Conservation (phyloP, 73 alveolate species). For the Paramecium biaurelia region DNA sequence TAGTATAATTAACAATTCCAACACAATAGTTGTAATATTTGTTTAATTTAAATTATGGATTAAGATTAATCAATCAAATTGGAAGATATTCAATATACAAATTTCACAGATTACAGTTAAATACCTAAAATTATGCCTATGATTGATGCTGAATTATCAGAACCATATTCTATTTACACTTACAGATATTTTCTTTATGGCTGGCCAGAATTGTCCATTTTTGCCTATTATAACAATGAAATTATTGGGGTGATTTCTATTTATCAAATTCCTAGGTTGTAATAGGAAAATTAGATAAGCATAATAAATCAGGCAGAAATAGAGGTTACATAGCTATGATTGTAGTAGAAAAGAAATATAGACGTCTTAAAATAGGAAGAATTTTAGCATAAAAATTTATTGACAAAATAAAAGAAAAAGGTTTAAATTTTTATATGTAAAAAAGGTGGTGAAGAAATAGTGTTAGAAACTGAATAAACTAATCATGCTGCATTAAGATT, state of each 20-base stretch:
- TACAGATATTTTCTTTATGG: slow-evolving; percentile 91
- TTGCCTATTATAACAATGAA: slow-evolving; percentile 78
- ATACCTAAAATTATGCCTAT: slow-evolving; percentile 72
- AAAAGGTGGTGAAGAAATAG: slow-evolving; percentile 86
- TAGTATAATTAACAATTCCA: neutral
- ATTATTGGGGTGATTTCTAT: slow-evolving; percentile 72
- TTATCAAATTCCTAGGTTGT: slow-evolving; percentile 39
- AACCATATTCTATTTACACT: slow-evolving; percentile 96
- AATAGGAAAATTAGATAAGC: slow-evolving; percentile 72
- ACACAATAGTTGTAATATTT: neutral
- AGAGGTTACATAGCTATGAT: slow-evolving; percentile 98
- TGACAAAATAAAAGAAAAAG: slow-evolving; percentile 78
- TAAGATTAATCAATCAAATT: slow-evolving; percentile 2
- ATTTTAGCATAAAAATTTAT: slow-evolving; percentile 80
- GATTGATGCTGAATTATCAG: slow-evolving; percentile 91
- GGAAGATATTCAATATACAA: slow-evolving; percentile 52
- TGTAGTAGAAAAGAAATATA: slow-evolving; percentile 89
- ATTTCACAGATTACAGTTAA: slow-evolving; percentile 56
- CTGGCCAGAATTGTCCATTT: slow-evolving; percentile 90
- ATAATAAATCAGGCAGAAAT: slow-evolving; percentile 66
- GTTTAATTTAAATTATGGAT: neutral
- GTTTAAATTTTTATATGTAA: neutral
- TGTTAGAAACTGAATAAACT: slow-evolving; percentile 92
- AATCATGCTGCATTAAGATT: slow-evolving; percentile 88
- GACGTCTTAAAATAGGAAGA: slow-evolving; percentile 94